Conservation (phyloP, 768 basidiomycete genomes). For the Tricholomella constricta region DNA sequence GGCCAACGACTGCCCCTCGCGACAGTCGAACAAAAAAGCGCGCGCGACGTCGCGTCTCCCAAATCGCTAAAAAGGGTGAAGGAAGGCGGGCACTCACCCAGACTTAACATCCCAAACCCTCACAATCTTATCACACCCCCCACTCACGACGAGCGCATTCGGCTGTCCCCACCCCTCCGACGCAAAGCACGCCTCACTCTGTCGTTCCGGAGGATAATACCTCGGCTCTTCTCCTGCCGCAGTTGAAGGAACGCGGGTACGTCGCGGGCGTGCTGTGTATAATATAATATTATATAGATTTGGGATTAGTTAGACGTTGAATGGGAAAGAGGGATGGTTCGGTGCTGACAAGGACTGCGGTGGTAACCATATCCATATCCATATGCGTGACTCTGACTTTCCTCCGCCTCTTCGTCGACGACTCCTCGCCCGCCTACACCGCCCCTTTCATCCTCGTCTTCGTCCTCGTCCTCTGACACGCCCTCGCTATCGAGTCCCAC, state of each 20-base stretch:
- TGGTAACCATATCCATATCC: no score
- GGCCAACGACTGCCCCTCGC: no score
- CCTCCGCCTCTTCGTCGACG: constrained; percentile 7
- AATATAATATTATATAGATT: no score
- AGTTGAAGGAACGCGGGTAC: no score
- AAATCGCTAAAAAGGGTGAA: no score
- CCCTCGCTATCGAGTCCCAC: constrained; percentile 39
- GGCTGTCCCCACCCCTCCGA: constrained; percentile 91
- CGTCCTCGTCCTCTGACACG: not conserved
- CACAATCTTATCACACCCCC: constrained; percentile 91
- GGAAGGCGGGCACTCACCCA: constrained; percentile 77
- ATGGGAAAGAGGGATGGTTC: not conserved
- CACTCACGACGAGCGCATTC: constrained; percentile 81
- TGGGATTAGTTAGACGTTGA: no score
- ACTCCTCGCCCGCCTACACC: constrained; percentile 7
- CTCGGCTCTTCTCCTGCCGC: no score
- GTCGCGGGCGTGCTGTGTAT: not conserved
- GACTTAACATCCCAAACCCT: constrained; percentile 89
- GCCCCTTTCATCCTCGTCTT: not conserved
- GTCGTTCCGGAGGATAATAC: constrained; percentile 29
- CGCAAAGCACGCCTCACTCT: constrained; percentile 60
- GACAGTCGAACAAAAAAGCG: no score
- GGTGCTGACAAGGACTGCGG: not conserved
- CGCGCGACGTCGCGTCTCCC: no score
- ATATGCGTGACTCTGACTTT: no score